A percentile compares a stretch with the other conserved stretches of the same genome.
phyloP scores from a whole-genome alignment of 139 green algal species.

The Chlorella sp. region DNA sequence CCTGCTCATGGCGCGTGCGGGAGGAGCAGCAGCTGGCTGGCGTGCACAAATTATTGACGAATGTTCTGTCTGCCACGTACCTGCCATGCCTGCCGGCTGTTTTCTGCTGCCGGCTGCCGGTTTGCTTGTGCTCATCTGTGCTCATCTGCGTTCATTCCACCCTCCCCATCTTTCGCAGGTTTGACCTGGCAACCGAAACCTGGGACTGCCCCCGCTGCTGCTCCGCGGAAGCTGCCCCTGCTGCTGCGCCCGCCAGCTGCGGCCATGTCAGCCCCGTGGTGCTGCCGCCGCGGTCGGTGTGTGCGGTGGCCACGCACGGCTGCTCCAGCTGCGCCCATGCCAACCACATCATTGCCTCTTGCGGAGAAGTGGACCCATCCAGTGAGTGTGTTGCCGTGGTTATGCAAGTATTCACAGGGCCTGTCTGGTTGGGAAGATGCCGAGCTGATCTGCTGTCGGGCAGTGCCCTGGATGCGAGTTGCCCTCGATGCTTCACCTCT shows the following conservation, averaged over 20 bases:
- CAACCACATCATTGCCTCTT: constrained; percentile 49
- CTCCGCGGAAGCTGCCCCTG: neutral
- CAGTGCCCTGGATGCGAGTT: too few species aligned
- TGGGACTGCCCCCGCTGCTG: constrained; percentile 44
- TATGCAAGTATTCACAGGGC: too few species aligned
- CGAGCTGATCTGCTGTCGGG: too few species aligned
- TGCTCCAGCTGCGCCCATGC: constrained; percentile 33
- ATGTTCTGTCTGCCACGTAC: too few species aligned
- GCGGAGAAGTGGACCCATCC: constrained; percentile 65
- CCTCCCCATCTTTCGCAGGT: neutral
- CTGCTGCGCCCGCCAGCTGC: neutral
- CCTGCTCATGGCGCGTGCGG: constrained; percentile 31
- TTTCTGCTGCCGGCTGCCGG: neutral
- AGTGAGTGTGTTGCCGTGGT: constrained; percentile 25
- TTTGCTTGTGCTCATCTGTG: neutral
- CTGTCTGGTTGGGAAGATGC: too few species aligned
- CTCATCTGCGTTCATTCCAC: neutral
- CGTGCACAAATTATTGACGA: too few species aligned
- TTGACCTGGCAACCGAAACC: constrained; percentile 5
- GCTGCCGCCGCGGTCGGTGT: constrained; percentile 48
- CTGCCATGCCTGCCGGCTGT: too few species aligned
- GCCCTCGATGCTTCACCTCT: neutral
- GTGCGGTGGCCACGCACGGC: constrained; percentile 42
- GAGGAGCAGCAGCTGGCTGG: too few species aligned
- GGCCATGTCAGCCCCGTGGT: neutral